phyloP scores from a whole-genome alignment of 1,284 basidiomycete genomes.

The Fomitopsis pinicola region DNA sequence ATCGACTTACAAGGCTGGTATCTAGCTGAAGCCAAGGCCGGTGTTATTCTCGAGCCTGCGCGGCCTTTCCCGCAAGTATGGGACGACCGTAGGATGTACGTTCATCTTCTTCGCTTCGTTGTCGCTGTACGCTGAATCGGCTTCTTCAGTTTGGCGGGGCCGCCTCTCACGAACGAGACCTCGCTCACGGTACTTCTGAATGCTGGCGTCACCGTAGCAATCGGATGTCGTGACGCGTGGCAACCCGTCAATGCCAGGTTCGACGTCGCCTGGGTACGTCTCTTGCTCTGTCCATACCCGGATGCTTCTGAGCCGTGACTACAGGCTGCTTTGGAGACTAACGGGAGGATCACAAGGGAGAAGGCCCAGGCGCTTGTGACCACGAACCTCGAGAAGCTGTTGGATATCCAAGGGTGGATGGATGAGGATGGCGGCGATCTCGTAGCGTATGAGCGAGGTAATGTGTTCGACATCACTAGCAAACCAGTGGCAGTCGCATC shows the following conservation, averaged over 20 bases:
- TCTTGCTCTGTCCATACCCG: neutral
- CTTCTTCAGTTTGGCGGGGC: slow-evolving; percentile 41
- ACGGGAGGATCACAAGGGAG: slow-evolving; percentile 35
- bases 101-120: neutral
- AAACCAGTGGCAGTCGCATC: slow-evolving; percentile 38
- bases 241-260: slow-evolving; percentile 48
- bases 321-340: slow-evolving; percentile 34
- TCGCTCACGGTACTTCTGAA: slow-evolving; percentile 41
- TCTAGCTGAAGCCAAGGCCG: slow-evolving; percentile 39
- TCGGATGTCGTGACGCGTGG: slow-evolving; percentile 47
- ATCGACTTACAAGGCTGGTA: slow-evolving; percentile 8
- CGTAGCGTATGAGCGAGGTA: slow-evolving; percentile 47
- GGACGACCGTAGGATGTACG: slow-evolving; percentile 43
- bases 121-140: neutral
- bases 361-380: slow-evolving; percentile 43
- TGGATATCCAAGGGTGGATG: slow-evolving; percentile 34
- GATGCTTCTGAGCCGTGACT: neutral
- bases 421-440: slow-evolving; percentile 34
- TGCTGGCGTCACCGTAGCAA: slow-evolving; percentile 48
- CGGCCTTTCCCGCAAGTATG: slow-evolving; percentile 49
- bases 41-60: slow-evolving; percentile 47
- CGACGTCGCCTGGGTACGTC: slow-evolving; percentile 48
- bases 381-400: slow-evolving; percentile 47
- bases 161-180: slow-evolving; percentile 47
- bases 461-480: slow-evolving; percentile 36